Evolutionary conservation across 2,329 filamentous ascomycete species (phyloP).

Genomic region (Periconia sp.): DNA sequence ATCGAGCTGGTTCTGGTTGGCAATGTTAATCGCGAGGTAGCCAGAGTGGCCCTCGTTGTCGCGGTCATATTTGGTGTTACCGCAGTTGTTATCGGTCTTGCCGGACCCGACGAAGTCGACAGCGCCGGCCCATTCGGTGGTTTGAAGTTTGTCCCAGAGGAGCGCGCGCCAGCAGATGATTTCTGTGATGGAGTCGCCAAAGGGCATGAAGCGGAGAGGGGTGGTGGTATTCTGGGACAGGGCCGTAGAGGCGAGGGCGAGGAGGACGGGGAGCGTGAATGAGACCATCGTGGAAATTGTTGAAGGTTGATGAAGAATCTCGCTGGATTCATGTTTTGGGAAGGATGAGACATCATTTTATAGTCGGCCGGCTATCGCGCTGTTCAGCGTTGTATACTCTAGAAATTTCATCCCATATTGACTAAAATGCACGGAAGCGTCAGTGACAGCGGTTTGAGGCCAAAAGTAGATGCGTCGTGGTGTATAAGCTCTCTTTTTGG

Average conservation of each 20-base stretch:
- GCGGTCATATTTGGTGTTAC: slow-evolving; percentile 44
- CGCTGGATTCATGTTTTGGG: neutral
- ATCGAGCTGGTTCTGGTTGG: slow-evolving; percentile 46
- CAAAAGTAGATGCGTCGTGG: too few relatives aligned
- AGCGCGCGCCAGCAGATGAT: slow-evolving; percentile 49
- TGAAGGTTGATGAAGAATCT: neutral
- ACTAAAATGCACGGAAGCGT: too few relatives aligned
- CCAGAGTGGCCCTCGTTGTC: slow-evolving; percentile 51
- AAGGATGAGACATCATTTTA: neutral
- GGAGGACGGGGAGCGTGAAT: slow-evolving; percentile 16
- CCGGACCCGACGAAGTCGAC: slow-evolving; percentile 45
- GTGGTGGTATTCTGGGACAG: slow-evolving; percentile 17
- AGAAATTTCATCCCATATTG: too few relatives aligned
- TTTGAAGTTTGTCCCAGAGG: slow-evolving; percentile 47
- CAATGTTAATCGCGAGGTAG: slow-evolving; percentile 49
- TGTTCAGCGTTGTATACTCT: too few relatives aligned
- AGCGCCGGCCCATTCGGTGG: slow-evolving; percentile 37
- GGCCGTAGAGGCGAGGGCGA: slow-evolving; percentile 12
- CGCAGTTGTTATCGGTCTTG: slow-evolving; percentile 36
- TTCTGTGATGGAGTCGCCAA: slow-evolving; percentile 50
- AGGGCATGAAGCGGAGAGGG: slow-evolving; percentile 44
- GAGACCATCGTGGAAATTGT: slow-evolving; percentile 19
- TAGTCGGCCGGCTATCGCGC: neutral
- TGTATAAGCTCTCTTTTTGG: neutral
- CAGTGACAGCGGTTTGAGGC: too few relatives aligned